Base-by-base conservation (phyloP, 2,329 filamentous ascomycete genomes). In the Xylariomycetidae sp. region DNA sequence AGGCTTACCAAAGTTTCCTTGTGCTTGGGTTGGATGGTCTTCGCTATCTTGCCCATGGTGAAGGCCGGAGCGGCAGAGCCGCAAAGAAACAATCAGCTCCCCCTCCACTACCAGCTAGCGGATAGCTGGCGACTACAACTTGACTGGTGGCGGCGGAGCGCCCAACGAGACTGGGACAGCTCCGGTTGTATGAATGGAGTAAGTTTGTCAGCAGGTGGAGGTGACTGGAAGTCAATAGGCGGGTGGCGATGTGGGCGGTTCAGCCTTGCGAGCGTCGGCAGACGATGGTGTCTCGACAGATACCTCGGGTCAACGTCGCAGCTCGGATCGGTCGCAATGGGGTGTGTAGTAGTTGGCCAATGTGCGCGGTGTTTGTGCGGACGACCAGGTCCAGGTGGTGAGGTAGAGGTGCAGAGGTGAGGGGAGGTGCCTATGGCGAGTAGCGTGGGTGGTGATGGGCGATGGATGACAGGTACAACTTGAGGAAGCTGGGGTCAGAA, bases 41-140 rank as follows among this genome's bases (percentile, higher is more conserved):
- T 82, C 38, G 70, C 76, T 53, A 82, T 82, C 64, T 76, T 80
- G 55, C 74, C 78, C 79, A 82, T 82, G 52, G 48, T 77, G 68
- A 67, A 60, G 56, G 55, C 57, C 54, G 58, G 59, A 58, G 74
- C 75, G 74, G 76, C 72, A 64, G 59, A 61, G 73, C 74, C 74
- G 74, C 74, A 53, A 55, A 54, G 52, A 57, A 59, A 52, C 45
- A 48, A 44, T 48, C 61, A 62, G 54, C 63, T 67, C 70, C 73
- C 71, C 72, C 72, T 74, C 74, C 72, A 70, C 72, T 70, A 61
- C 67, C 52, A 54, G 58, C 50, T 52, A 47, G 54, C 44, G 50
- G 49, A 52, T 56, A 54, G 54, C 50, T 51, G 55, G 52, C 42
- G 51, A 57, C 58, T 54, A 63, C 62, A 65, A 57, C 59, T 58